Base-by-base conservation (phyloP, 2,329 filamentous ascomycete genomes). In the Lasiodiplodia gonubiensis region DNA sequence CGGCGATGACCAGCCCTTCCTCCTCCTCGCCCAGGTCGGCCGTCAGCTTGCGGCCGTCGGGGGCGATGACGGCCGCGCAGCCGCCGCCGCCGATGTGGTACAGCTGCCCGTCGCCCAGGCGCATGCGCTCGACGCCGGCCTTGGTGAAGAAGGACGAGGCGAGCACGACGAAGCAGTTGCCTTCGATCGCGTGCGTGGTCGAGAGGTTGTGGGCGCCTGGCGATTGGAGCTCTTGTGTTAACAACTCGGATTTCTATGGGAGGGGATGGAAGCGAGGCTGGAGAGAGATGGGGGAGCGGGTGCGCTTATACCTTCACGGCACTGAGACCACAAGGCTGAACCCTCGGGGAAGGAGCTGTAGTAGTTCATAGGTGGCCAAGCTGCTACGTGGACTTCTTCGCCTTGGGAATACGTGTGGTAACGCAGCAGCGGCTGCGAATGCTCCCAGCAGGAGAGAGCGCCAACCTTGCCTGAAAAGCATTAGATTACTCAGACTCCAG, bases 171-270 rank as follows among this genome's bases (percentile, higher is more conserved):
- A 85, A 89, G 0, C 83, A 75, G 11, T 80, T 78, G 2, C 83
- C 82, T 72, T 89, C 87, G 10, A 88, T 83, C 1, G 86, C 86
- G 70, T 88, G 88, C 0, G 82, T 80, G 69, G 84, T 83, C 0
- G 85, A 83, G 1, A 87, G 76, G 54, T 72, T 80, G 39, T 79
- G 79, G 66, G 79, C 81, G 7, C 80, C 79, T 75, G 49, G 21
- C 11, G 3, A 12, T 12, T 18, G 4, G n/a, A 23, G 8, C 0
- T 1, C 1, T 3, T 2, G 30, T 33, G 48, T 39, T 49, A 12
- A 23, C 4, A 37, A 2, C 8, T 7, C 21, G 3, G n/a, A 6
- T 10, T 11, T 49, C 6, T 30, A 27, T 18, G 35, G 35, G 35
- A 37, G 35, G 35, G 12, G 35, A 37, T 4, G 5, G 35, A 2